Percentiles rank a stretch among this genome's conserved stretches.
phyloP scores from a whole-genome alignment of 352 stramenopile species.

The Pythium periplocum region DNA sequence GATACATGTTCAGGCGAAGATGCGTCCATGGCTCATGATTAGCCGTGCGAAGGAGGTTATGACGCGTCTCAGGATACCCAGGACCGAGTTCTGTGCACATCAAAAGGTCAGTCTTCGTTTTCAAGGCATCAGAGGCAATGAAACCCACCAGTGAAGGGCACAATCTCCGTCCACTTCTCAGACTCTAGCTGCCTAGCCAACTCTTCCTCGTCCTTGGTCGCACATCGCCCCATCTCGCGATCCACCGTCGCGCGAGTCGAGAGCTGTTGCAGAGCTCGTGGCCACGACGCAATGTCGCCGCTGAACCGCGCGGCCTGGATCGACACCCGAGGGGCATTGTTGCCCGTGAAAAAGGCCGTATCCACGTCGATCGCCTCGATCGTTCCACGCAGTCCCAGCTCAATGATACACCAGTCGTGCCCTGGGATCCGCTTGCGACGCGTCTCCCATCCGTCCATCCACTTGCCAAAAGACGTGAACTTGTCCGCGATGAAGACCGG shows the following conservation, averaged over 20 bases:
- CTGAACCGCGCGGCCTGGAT: slow-evolving; percentile 76
- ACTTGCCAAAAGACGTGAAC: slow-evolving; percentile 92
- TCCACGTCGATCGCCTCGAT: slow-evolving; percentile 81
- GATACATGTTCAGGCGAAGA: slow-evolving; percentile 91
- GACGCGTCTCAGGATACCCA: slow-evolving; percentile 83
- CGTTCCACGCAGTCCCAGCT: slow-evolving; percentile 70
- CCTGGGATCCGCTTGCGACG: slow-evolving; percentile 82
- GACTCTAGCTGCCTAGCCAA: slow-evolving; percentile 45
- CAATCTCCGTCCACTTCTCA: slow-evolving; percentile 57
- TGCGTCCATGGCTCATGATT: slow-evolving; percentile 71
- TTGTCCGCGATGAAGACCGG: slow-evolving; percentile 89
- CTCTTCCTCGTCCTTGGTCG: slow-evolving; percentile 30
- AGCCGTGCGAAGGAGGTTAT: slow-evolving; percentile 76
- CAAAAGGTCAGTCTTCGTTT: background rate
- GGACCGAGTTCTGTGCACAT: slow-evolving; percentile 28
- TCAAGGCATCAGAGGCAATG: background rate
- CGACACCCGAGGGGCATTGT: slow-evolving; percentile 82
- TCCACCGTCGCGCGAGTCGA: slow-evolving; percentile 32
- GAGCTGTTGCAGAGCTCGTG: slow-evolving; percentile 33
- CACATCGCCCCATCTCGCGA: slow-evolving; percentile 47
- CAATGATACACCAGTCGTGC: slow-evolving; percentile 91
- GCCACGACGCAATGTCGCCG: slow-evolving; percentile 26
- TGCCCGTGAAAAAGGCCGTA: slow-evolving; percentile 94
- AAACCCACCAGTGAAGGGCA: slow-evolving; percentile 32
- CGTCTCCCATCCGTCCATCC: slow-evolving; percentile 96